phyloP scores from a whole-genome alignment of 148 eudicot genomes.

The Agrostemma githago region DNA sequence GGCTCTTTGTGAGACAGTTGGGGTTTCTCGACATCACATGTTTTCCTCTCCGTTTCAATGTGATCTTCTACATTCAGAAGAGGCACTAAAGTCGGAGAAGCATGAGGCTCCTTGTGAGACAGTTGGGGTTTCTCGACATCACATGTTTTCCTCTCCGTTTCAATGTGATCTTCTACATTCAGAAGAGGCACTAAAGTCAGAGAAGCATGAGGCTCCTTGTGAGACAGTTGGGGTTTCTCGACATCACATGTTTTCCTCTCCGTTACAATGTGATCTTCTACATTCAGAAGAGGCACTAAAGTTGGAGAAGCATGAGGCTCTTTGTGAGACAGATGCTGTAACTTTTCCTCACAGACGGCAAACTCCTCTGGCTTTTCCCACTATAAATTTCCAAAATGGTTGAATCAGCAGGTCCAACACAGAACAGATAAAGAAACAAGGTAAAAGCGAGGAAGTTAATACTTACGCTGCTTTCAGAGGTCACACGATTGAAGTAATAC shows the following conservation, averaged over 20 bases:
- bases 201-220: too few relatives aligned
- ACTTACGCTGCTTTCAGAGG: slow-evolving; percentile 83
- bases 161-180: too few relatives aligned
- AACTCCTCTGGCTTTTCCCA: slow-evolving; percentile 89
- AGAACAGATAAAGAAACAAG: slow-evolving; percentile 1
- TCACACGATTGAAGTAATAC: slow-evolving; percentile 69
- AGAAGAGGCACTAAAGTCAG: too few relatives aligned
- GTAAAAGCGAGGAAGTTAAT: background rate
- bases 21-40: too few relatives aligned
- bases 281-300: slow-evolving; percentile 27
- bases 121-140: too few relatives aligned
- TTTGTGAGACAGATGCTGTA: slow-evolving; percentile 25
- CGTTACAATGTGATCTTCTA: slow-evolving; percentile 28
- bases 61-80: too few relatives aligned
- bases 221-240: slow-evolving; percentile 18
- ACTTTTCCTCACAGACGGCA: slow-evolving; percentile 42
- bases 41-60: too few relatives aligned
- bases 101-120: too few relatives aligned
- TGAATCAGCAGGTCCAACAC: background rate
- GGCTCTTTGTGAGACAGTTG: too few relatives aligned
- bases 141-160: too few relatives aligned
- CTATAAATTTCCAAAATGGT: slow-evolving; percentile 33
- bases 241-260: slow-evolving; percentile 18
- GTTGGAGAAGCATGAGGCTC: slow-evolving; percentile 16
- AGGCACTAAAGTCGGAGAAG: too few relatives aligned